phyloP scores from a whole-genome alignment of 1,284 basidiomycete species.

The Cutaneotrichosporon daszewskae region DNA sequence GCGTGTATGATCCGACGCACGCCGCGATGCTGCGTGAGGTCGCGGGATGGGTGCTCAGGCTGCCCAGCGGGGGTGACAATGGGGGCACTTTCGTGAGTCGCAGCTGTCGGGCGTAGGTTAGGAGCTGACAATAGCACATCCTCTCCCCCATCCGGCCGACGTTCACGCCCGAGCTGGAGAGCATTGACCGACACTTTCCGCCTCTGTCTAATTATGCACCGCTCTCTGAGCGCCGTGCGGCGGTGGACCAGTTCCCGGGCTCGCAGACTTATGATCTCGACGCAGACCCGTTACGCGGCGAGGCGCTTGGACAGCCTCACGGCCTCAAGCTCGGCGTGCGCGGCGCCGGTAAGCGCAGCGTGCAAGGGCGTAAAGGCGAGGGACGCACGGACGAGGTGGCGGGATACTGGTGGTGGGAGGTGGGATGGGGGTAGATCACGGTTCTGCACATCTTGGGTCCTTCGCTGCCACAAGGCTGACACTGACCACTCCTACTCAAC shows the following conservation, averaged over 20 bases:
- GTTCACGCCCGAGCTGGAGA: conserved; percentile 44
- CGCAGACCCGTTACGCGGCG: too few species aligned
- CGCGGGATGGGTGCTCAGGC: conserved; percentile 35
- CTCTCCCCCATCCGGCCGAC: conserved; percentile 46
- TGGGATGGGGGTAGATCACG: conserved; percentile 44
- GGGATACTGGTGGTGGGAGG: conserved; percentile 50
- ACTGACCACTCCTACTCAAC: too few species aligned
- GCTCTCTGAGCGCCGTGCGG: conserved; percentile 18
- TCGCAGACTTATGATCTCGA: too few species aligned
- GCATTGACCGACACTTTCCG: conserved; percentile 41
- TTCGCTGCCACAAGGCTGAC: too few species aligned
- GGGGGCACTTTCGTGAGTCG: conserved; percentile 44
- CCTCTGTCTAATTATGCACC: conserved; percentile 27
- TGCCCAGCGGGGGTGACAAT: conserved; percentile 28
- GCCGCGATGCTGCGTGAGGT: conserved; percentile 42
- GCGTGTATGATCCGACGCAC: conserved; percentile 47
- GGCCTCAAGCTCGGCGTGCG: conserved; percentile 34
- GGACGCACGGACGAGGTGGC: conserved; percentile 42
- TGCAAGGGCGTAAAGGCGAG: conserved; percentile 39
- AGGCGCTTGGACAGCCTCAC: background rate
- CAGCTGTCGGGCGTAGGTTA: too few species aligned
- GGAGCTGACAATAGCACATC: conserved; percentile 32
- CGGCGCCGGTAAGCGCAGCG: conserved; percentile 34
- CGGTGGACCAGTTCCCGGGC: too few species aligned
- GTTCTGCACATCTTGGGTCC: too few species aligned